phyloP scores from a whole-genome alignment of 140 eudicot genomes.

The Senecio squalidus region DNA sequence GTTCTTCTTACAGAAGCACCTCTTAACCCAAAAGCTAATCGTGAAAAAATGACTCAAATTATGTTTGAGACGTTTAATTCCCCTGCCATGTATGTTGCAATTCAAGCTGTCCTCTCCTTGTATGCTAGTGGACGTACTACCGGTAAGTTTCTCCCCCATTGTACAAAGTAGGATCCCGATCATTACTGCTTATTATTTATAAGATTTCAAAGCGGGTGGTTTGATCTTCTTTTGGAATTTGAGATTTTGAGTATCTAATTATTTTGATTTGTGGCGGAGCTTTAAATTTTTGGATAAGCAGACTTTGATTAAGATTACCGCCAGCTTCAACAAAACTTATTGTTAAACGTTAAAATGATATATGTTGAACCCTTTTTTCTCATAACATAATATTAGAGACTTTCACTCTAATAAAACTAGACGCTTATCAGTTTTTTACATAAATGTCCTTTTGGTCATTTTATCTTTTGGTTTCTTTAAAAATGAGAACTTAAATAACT shows the following conservation, averaged over 20 bases:
- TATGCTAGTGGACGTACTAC: constrained; percentile 41
- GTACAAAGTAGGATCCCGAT: too few species aligned
- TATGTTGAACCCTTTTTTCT: background rate
- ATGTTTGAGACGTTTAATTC: constrained; percentile 40
- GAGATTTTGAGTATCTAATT: too few species aligned
- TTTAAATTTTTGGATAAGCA: too few species aligned
- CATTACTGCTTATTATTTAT: background rate
- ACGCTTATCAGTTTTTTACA: background rate
- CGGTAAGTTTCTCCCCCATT: constrained; percentile 19
- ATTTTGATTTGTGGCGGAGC: too few species aligned
- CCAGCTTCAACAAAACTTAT: too few species aligned
- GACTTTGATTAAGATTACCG: too few species aligned
- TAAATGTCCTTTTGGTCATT: background rate
- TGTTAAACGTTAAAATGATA: background rate
- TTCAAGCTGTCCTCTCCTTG: constrained; percentile 36
- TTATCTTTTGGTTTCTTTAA: too few species aligned
- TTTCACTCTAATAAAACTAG: background rate
- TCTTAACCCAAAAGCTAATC: constrained; percentile 35
- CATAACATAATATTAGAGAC: background rate
- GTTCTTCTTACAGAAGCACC: constrained; percentile 40
- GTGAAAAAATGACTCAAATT: constrained; percentile 37
- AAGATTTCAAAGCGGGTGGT: background rate
- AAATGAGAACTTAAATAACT: too few species aligned
- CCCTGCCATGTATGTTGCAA: constrained; percentile 39
- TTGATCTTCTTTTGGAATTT: too few species aligned